phyloP scores from a whole-genome alignment of 495 filamentous ascomycete genomes.

The Penicillium alfredii region DNA sequence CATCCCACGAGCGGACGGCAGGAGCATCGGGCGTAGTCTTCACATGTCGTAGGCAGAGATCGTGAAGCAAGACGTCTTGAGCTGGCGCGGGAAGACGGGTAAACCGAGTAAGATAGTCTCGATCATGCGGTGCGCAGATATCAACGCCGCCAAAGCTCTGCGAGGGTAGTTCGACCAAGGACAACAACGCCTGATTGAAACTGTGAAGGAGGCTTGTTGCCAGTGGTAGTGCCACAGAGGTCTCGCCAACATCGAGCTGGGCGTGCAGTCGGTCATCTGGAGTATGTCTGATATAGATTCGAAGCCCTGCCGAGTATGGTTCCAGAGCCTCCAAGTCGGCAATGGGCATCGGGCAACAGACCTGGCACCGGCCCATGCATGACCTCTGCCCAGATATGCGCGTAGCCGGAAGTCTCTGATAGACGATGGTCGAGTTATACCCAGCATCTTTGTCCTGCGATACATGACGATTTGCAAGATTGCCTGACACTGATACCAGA shows the following conservation, averaged over 20 bases:
- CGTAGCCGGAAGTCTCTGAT: conserved; percentile 4
- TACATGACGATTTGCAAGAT: not conserved
- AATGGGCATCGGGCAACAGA: conserved; percentile 5
- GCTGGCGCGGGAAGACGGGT: conserved; percentile 7
- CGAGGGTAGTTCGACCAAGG: conserved; percentile 1
- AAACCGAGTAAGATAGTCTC: conserved; percentile 5
- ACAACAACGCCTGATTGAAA: conserved; percentile 12
- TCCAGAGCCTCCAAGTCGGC: not conserved
- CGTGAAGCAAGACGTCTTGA: conserved; percentile 12
- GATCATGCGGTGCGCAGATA: conserved; percentile 9
- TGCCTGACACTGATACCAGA: not conserved
- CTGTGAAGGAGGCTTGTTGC: conserved; percentile 16
- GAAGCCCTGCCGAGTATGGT: not conserved
- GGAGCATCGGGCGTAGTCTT: conserved; percentile 8
- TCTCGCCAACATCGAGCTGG: conserved; percentile 4
- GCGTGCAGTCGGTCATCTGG: conserved; percentile 6
- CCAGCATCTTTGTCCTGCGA: not conserved
- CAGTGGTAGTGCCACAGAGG: conserved; percentile 1
- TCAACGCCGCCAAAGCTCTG: conserved; percentile 10
- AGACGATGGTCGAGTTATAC: conserved; percentile 6
- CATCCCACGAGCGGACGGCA: conserved; percentile 28
- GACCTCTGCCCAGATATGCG: not conserved
- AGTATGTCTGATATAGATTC: conserved; percentile 6
- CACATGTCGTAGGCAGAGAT: conserved; percentile 10
- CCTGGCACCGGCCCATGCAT: conserved; percentile 2